Evolutionary conservation across 2,329 filamentous ascomycete species (phyloP), one percentile per base, ranked within the genome.

Genomic region (Calonectria honghensis): DNA sequence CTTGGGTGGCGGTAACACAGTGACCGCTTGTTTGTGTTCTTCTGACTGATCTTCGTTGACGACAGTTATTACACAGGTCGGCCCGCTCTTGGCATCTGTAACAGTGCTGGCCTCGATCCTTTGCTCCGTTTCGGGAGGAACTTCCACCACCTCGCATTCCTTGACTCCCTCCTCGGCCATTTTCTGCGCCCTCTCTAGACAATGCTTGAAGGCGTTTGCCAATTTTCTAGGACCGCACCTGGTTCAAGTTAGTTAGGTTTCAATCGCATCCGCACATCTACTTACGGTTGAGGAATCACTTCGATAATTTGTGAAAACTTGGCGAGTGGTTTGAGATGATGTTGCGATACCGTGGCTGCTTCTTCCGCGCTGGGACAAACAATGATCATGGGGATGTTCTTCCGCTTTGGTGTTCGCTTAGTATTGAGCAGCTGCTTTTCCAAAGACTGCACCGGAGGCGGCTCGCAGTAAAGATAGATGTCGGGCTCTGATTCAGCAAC

Each of bases 261-360:
- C 2, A 2, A 24, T 2, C 1, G 6, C 18, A 3, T n/a, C 41
- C 1, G 5, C 35, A 16, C 18, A 9, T 31, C 24, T 13, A 79
- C 81, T 79, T 75, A 82, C 82, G 82, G 82, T 24, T 84, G 82
- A 13, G 82, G 77, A 20, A 83, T 80, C 13, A 84, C 77, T 73
- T 84, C 82, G 7, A 83, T 77, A 57, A 82, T 76, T 27, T 82
- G 70, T 0, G 82, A 80, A 2, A 82, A 65, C 4, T 73, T 75
- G 16, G 76, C 61, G 32, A 83, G 57, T 1, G 75, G 68, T 50
- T 77, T 78, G 9, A 72, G 73, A 31, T 82, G 80, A 1, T 73
- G 68, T 35, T 78, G 74, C 1, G 81, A 73, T n/a, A 82, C 76
- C 5, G 75, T 77, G 6, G 80, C 79, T 0, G 81, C 82, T 37